Conservation (phyloP, 768 basidiomycete genomes). For the Tylopilus sp. region DNA sequence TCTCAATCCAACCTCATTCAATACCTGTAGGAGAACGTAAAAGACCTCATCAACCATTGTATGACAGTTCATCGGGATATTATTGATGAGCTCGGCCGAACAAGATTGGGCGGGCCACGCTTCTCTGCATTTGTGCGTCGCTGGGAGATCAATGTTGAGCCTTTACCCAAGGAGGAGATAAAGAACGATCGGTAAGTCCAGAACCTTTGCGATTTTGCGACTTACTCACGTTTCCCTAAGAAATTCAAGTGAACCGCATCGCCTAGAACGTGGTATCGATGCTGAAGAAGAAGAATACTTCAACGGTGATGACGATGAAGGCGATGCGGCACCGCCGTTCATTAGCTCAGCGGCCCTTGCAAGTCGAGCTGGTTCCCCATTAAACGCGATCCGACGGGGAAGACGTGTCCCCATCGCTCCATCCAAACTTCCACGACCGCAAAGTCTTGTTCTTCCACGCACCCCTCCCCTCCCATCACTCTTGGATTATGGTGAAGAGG, state of each 20-base stretch:
- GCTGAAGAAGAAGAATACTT: conserved; percentile 92
- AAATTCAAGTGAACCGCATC: conserved; percentile 36
- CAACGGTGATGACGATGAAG: conserved; percentile 83
- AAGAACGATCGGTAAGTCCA: conserved; percentile 48
- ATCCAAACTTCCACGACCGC: conserved; percentile 46
- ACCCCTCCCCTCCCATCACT: conserved; percentile 57
- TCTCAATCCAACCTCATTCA: conserved; percentile 4
- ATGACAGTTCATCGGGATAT: conserved; percentile 72
- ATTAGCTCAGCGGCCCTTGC: conserved; percentile 27
- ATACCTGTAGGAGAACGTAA: conserved; percentile 72
- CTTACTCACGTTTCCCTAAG: conserved; percentile 29
- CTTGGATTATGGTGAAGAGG: conserved; percentile 74
- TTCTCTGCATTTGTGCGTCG: conserved; percentile 72
- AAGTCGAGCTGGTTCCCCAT: conserved; percentile 28
- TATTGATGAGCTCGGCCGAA: conserved; percentile 61
- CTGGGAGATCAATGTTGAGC: conserved; percentile 93
- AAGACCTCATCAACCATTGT: conserved; percentile 77
- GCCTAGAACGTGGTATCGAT: conserved; percentile 51
- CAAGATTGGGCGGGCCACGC: conserved; percentile 57
- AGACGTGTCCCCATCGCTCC: conserved; percentile 45
- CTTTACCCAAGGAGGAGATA: conserved; percentile 51
- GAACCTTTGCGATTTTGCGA: not conserved
- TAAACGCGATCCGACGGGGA: conserved; percentile 53
- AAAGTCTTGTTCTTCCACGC: conserved; percentile 39
- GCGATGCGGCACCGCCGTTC: conserved; percentile 38